Conservation (phyloP, 192 early-diverging fungal genomes). For the Coemansia sp. region DNA sequence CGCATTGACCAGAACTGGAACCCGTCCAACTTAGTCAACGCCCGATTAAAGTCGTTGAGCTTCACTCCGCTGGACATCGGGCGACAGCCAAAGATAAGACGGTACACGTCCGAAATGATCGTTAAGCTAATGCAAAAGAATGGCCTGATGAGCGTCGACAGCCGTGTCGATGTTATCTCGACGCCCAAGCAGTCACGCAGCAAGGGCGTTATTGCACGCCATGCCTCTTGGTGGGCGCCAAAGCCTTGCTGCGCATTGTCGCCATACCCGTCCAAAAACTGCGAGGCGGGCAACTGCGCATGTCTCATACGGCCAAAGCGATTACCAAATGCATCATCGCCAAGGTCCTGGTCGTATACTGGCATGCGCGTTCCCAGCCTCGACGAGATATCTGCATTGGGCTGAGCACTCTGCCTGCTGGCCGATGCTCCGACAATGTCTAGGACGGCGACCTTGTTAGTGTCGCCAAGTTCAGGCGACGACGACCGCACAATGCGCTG, state of each 20-base stretch:
- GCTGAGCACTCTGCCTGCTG: background rate
- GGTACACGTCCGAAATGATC: conserved; percentile 13
- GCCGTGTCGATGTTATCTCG: conserved; percentile 10
- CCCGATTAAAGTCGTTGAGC: background rate
- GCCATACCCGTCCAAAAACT: background rate
- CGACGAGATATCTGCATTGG: conserved; percentile 1
- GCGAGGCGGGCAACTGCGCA: background rate
- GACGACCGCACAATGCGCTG: conserved; percentile 2
- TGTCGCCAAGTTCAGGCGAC: background rate
- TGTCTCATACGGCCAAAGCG: background rate
- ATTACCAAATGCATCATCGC: background rate
- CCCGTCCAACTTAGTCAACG: conserved; percentile 13
- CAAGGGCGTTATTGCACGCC: background rate
- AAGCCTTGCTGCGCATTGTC: background rate
- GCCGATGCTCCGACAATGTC: conserved; percentile 25
- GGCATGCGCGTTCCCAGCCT: conserved; percentile 3
- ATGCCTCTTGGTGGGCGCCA: background rate
- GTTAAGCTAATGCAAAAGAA: conserved; percentile 18
- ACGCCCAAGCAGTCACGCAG: conserved; percentile 10
- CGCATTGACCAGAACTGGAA: conserved; percentile 7
- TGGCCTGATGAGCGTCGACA: conserved; percentile 23
- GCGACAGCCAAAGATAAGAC: conserved; percentile 15
- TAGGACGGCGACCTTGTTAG: conserved; percentile 5
- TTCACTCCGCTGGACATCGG: conserved; percentile 8
- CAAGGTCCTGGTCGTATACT: conserved; percentile 1